Conservation (phyloP, 495 filamentous ascomycete species). For the Xylaria sp. region DNA sequence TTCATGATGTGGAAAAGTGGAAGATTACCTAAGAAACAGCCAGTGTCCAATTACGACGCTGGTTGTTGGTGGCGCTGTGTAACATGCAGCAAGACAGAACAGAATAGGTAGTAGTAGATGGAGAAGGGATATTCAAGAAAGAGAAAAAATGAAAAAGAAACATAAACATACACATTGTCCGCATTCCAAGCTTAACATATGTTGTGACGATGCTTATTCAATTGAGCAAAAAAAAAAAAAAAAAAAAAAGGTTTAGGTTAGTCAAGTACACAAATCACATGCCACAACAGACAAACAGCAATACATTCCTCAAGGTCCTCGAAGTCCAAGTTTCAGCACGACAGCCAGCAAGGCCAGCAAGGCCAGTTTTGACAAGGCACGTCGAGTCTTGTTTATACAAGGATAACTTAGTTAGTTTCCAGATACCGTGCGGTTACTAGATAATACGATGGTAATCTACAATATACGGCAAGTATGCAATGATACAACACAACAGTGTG, state of each 20-base stretch:
- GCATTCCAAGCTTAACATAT: not conserved
- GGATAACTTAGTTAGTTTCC: not conserved
- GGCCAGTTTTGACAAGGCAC: not conserved
- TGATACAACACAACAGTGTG: constrained; percentile 19
- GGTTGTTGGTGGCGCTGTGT: not conserved
- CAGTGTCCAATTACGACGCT: not conserved
- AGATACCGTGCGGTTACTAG: not conserved
- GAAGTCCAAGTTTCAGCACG: not conserved
- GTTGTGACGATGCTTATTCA: not conserved
- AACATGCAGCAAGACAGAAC: not conserved
- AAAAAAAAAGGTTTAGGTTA: not conserved
- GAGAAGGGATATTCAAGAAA: no score
- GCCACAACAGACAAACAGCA: not conserved
- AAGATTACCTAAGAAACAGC: not conserved
- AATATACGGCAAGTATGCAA: constrained; percentile 24
- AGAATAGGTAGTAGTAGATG: no score
- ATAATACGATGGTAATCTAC: constrained; percentile 22
- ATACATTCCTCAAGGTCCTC: not conserved
- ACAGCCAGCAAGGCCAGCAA: no score
- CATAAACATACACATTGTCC: not conserved
- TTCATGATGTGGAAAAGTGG: not conserved
- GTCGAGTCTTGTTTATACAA: constrained; percentile 9
- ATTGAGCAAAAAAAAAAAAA: no score
- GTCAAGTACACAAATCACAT: not conserved
- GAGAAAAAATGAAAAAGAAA: not conserved